These are phyloP conservation scores for Peronospora farinosa DNA, from an alignment of 352 stramenopile genomes.

Conservation along the genomic window DNA sequence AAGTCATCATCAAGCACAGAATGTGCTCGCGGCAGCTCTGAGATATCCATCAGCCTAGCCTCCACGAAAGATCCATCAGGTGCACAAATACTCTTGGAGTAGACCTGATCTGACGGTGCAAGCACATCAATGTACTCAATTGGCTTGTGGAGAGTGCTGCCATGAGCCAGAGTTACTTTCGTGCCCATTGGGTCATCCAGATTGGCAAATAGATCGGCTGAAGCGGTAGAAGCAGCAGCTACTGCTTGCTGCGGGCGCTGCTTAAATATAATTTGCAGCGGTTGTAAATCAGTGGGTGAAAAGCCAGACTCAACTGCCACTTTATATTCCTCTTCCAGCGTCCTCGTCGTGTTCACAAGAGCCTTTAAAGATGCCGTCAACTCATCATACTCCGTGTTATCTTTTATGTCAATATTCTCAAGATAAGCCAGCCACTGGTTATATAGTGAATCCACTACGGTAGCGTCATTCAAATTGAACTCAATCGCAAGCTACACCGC, in stretches of 20 bases:
- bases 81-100: constrained; percentile 63
- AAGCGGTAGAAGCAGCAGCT: constrained; percentile 14
- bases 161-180: constrained; percentile 37
- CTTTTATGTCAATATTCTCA: constrained; percentile 19
- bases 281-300: constrained; percentile 30
- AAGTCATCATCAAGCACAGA: constrained; percentile 50
- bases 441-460: constrained; percentile 44
- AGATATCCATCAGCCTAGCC: constrained; percentile 58
- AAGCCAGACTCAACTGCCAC: constrained; percentile 29
- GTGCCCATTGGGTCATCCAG: constrained; percentile 25
- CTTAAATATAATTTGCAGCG: constrained; percentile 82
- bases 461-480: constrained; percentile 63
- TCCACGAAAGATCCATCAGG: constrained; percentile 69
- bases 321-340: constrained; percentile 45
- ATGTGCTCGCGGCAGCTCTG: constrained; percentile 35
- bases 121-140: constrained; percentile 67
- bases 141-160: constrained; percentile 37
- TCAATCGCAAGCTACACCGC: constrained; percentile 55
- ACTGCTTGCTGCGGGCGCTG: constrained; percentile 56
- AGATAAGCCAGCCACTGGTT: constrained; percentile 43
- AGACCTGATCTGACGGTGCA: constrained; percentile 45
- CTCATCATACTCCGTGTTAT: constrained; percentile 21
- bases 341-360: constrained; percentile 42
- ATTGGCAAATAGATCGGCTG: constrained; percentile 26
- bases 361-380: constrained; percentile 42